These are phyloP conservation scores for Margaritispora aquatica DNA, from an alignment of 495 filamentous ascomycete species.

Conservation along the genomic window DNA sequence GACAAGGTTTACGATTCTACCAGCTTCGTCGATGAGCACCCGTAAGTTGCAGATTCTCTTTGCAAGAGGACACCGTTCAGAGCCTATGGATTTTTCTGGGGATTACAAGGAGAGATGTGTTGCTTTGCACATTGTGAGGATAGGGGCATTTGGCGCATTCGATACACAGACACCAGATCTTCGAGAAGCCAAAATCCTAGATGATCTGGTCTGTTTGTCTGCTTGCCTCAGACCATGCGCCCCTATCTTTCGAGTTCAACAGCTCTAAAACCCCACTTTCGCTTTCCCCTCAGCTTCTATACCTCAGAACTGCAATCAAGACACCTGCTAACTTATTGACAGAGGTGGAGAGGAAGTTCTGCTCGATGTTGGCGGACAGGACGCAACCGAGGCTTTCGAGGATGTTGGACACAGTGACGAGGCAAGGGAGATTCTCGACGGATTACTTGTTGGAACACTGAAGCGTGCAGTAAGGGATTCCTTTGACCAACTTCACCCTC, in stretches of 20 bases:
- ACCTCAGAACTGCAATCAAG: background rate
- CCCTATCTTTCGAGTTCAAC: background rate
- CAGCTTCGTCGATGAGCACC: constrained; percentile 96
- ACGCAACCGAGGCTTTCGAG: constrained; percentile 97
- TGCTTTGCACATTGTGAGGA: background rate
- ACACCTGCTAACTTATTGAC: constrained; percentile 15
- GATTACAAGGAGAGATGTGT: background rate
- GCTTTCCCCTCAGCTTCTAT: constrained; percentile 1
- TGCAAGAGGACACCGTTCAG: background rate
- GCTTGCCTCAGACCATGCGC: background rate
- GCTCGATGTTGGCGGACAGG: constrained; percentile 91
- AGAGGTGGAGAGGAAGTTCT: constrained; percentile 98
- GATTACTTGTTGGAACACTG: constrained; percentile 69
- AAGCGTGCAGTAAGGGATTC: constrained; percentile 70
- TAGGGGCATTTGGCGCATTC: background rate
- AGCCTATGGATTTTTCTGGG: background rate
- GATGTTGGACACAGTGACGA: constrained; percentile 99
- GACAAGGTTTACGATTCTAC: constrained; percentile 90
- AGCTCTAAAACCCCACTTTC: constrained; percentile 5
- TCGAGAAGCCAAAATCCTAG: background rate
- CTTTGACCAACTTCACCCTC: background rate
- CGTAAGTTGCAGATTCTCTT: constrained; percentile 59
- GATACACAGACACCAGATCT: background rate
- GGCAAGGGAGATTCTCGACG: constrained; percentile 86
- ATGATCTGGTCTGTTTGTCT: background rate